Evolutionary conservation across 495 filamentous ascomycete genomes (phyloP).

Genomic region (Lasiosphaeria ovina): DNA sequence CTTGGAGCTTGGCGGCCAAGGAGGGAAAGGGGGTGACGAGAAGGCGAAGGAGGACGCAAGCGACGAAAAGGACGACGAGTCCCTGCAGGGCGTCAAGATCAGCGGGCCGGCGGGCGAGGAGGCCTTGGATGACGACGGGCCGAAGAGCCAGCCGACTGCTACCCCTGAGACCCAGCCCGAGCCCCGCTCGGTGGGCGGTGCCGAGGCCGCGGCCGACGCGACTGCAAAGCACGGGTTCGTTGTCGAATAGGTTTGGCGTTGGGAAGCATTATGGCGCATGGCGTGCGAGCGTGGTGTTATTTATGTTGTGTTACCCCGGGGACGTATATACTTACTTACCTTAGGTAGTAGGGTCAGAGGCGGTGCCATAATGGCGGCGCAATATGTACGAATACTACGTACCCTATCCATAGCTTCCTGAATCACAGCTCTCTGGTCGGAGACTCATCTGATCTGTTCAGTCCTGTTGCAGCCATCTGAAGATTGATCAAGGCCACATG

Average conservation of each 20-base stretch:
- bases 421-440: no score
- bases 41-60: constrained; percentile 1
- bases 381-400: no score
- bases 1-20: constrained; percentile 15
- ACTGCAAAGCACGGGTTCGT: constrained; percentile 20
- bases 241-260: constrained; percentile 7
- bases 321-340: no score
- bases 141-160: not conserved
- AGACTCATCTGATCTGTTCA: no score
- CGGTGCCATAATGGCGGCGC: no score
- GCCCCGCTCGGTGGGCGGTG: not conserved
- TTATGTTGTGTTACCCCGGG: no score
- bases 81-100: constrained; percentile 30
- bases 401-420: no score
- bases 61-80: constrained; percentile 21
- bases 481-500: no score
- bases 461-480: no score
- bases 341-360: no score
- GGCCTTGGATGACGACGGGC: constrained; percentile 21
- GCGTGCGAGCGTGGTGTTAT: no score
- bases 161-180: not conserved
- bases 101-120: constrained; percentile 35
- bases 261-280: no score
- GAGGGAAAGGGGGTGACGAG: not conserved
- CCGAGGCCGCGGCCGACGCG: constrained; percentile 6